Evolutionary conservation across 2,329 filamentous ascomycete species (phyloP), one percentile per base, ranked within the genome.

Genomic region (Stemphylium lycopersici): DNA sequence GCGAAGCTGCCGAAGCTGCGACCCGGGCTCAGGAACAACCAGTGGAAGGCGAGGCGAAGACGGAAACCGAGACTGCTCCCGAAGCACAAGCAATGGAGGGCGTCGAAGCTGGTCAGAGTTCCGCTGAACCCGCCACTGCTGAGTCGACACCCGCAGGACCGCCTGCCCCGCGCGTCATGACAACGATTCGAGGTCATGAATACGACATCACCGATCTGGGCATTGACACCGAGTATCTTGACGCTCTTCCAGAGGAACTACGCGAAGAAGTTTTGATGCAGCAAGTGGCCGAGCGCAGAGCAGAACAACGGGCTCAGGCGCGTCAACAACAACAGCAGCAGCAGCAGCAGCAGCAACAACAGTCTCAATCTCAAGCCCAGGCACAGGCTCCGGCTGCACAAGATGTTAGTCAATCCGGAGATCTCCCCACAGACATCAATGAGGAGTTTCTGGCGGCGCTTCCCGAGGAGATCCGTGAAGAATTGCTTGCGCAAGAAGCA

Each of bases 191-290:
- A 56, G 93, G 93, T 22, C 89, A 90, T 59, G 87, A 95, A 67
- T 85, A 96, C 48, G 95, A 99, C 73, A 95, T 99, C 43, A 99
- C 95, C 0, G 90, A 91, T 56, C 83, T 99, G 58, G 93, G 93
- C 43, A 98, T 99, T 65, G 95, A 99, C 71, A 85, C 90, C 13
- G 93, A 96, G 52, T 99, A 97, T 75, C 85, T 99, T 6, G 91
- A 95, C 55, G 96, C 93, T n/a, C 80, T 99, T n/a, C 95, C 95
- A 0, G 95, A 99, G 66, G 96, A 99, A 57, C 87, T 98, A 70
- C 85, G 95, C 40, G 93, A 98, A 74, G 95, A 99, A 72, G 95
- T 99, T 43, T 90, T 99, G 61, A 91, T 96, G 73, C 88, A 93
- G 58, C 92, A 96, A 55, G 85, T 96, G 59, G 91, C 90, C 47